Conservation (phyloP, 768 basidiomycete genomes). For the Lentinula aciculospora region DNA sequence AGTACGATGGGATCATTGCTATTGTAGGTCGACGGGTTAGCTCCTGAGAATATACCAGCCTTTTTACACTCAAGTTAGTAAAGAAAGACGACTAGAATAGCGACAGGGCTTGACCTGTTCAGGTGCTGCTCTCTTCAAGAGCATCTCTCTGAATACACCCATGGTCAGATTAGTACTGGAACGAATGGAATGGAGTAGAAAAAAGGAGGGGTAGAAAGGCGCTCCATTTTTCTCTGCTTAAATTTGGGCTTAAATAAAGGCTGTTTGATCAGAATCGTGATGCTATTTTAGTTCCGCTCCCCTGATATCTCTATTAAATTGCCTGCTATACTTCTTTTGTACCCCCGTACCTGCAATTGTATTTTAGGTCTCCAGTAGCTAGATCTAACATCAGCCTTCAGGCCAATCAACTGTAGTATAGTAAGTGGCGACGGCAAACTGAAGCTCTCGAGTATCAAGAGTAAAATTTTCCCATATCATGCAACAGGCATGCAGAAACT, state of each 20-base stretch:
- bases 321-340: neutral
- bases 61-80: slow-evolving; percentile 17
- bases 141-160: neutral
- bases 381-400: too few relatives aligned
- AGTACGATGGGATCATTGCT: slow-evolving; percentile 61
- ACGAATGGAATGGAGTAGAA: neutral
- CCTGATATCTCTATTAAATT: neutral
- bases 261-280: neutral
- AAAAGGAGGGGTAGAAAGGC: neutral
- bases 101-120: slow-evolving; percentile 32
- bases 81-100: neutral
- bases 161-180: neutral
- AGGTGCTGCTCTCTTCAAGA: slow-evolving; percentile 32
- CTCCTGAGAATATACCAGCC: slow-evolving; percentile 77
- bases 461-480: too few relatives aligned
- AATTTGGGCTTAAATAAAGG: neutral
- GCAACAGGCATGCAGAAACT: too few relatives aligned
- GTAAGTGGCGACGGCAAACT: too few relatives aligned
- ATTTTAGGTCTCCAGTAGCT: too few relatives aligned
- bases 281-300: neutral
- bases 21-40: slow-evolving; percentile 63
- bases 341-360: too few relatives aligned
- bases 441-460: too few relatives aligned
- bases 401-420: too few relatives aligned
- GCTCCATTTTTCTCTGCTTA: neutral